Evolutionary conservation across 192 early-diverging fungal genomes (phyloP).

Genomic region (Coemansia aciculifera): DNA sequence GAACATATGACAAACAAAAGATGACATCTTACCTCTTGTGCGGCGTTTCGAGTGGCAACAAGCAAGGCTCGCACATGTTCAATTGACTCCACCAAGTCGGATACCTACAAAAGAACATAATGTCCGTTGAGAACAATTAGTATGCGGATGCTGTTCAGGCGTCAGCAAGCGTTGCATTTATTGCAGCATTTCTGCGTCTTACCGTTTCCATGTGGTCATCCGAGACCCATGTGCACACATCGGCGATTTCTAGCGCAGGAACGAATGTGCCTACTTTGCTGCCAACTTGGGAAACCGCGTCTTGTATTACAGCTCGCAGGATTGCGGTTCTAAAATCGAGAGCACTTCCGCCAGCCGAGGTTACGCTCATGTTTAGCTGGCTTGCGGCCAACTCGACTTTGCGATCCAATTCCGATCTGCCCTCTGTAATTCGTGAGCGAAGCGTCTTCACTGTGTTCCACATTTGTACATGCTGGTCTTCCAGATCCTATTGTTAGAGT

Average conservation of each 20-base stretch:
- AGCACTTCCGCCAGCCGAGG: slow-evolving; percentile 5
- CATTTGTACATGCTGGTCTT: slow-evolving; percentile 26
- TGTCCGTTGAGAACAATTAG: background rate
- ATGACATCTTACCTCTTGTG: slow-evolving; percentile 1
- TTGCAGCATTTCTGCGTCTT: background rate
- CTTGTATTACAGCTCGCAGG: slow-evolving; percentile 21
- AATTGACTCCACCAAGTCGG: background rate
- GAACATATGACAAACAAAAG: background rate
- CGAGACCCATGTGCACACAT: slow-evolving; percentile 10
- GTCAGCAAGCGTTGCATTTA: slow-evolving; percentile 2
- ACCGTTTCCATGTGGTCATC: slow-evolving; percentile 19
- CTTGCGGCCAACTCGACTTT: slow-evolving; percentile 34
- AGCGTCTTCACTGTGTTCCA: slow-evolving; percentile 6
- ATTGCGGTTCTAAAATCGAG: slow-evolving; percentile 14
- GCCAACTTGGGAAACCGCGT: slow-evolving; percentile 18
- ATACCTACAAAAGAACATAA: slow-evolving; percentile 7
- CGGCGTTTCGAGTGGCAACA: background rate
- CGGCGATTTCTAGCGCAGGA: slow-evolving; percentile 6
- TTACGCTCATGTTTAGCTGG: slow-evolving; percentile 27
- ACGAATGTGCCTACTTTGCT: slow-evolving; percentile 1
- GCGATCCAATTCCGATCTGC: slow-evolving; percentile 13
- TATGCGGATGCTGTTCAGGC: slow-evolving; percentile 2
- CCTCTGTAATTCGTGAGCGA: background rate
- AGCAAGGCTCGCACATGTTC: background rate
- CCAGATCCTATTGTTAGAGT: slow-evolving; percentile 20